These are phyloP conservation scores for Nemania sp. DNA, from an alignment of 2,329 filamentous ascomycete species.

Conservation along the genomic window DNA sequence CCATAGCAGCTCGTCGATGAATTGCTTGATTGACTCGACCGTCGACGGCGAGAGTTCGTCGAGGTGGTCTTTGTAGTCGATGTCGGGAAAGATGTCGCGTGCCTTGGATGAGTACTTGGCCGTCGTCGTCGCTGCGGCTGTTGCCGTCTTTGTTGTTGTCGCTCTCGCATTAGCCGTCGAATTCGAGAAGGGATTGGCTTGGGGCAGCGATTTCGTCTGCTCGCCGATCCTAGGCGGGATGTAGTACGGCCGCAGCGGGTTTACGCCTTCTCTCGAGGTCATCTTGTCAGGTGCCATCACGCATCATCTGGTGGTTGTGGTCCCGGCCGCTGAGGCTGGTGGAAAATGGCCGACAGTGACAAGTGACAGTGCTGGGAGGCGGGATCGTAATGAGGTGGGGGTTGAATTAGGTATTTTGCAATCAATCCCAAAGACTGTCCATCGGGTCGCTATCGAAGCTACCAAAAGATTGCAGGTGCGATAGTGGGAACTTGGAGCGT, in stretches of 20 bases:
- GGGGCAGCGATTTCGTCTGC: slow-evolving; percentile 45
- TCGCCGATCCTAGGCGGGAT: slow-evolving; percentile 67
- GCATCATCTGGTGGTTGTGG: slow-evolving; percentile 14
- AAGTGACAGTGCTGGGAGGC: neutral
- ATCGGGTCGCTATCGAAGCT: no score
- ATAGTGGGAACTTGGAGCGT: slow-evolving; percentile 2
- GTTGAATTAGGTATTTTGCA: neutral
- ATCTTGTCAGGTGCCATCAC: slow-evolving; percentile 11
- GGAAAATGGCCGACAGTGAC: neutral
- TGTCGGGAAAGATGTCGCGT: slow-evolving; percentile 82
- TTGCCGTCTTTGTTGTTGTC: slow-evolving; percentile 42
- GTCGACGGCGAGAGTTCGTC: slow-evolving; percentile 75
- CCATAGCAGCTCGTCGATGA: slow-evolving; percentile 85
- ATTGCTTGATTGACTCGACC: slow-evolving; percentile 72
- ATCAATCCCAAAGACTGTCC: no score
- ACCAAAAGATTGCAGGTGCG: neutral
- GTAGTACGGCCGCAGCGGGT: slow-evolving; percentile 64
- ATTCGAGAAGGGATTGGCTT: slow-evolving; percentile 50
- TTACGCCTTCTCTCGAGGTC: slow-evolving; percentile 52
- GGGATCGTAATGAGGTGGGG: neutral
- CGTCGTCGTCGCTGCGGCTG: slow-evolving; percentile 25
- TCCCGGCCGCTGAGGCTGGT: neutral
- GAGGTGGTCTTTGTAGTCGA: slow-evolving; percentile 90
- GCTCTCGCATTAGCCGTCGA: slow-evolving; percentile 44
- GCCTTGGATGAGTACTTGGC: slow-evolving; percentile 63